Percentiles rank a stretch among this genome's conserved stretches.
phyloP scores from a whole-genome alignment of 148 eudicot species.

The Rhododendron williamsianum region DNA sequence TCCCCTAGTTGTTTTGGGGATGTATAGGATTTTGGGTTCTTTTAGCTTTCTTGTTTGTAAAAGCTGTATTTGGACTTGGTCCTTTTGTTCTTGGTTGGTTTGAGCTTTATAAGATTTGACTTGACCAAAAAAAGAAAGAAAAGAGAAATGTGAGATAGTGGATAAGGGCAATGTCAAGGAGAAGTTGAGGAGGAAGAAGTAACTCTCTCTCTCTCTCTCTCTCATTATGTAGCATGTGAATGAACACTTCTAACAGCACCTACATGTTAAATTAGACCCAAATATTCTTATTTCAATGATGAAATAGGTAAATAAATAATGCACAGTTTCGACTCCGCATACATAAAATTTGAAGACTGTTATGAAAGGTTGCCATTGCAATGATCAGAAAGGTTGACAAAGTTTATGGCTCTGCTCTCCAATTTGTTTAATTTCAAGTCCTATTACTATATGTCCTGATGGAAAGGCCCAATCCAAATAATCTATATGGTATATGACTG shows the following conservation, averaged over 20 bases:
- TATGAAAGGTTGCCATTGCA: not conserved
- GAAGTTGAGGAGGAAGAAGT: conserved; percentile 43
- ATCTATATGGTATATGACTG: not conserved
- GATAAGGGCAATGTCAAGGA: conserved; percentile 30
- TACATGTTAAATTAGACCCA: not conserved
- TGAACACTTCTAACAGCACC: not conserved
- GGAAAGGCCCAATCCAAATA: not conserved
- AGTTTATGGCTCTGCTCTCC: not conserved
- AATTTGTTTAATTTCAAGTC: not conserved
- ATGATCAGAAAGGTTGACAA: not conserved
- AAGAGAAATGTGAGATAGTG: conserved; percentile 26
- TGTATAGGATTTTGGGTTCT: too few species aligned
- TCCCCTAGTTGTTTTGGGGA: too few species aligned
- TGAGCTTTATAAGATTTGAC: too few species aligned
- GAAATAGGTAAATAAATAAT: not conserved
- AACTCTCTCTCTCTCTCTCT: conserved; percentile 14
- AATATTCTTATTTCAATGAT: too few species aligned
- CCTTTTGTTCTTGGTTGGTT: too few species aligned
- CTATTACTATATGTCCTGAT: not conserved
- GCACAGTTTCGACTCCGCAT: not conserved
- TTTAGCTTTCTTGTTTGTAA: too few species aligned
- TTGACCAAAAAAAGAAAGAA: too few species aligned
- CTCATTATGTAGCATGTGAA: not conserved
- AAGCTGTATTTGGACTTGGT: too few species aligned
- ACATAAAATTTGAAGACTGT: not conserved